Percentiles rank a stretch among this genome's conserved stretches.
These are phyloP conservation scores for Ramalina peruviana DNA, from an alignment of 495 filamentous ascomycete species.

Conservation along the genomic window DNA sequence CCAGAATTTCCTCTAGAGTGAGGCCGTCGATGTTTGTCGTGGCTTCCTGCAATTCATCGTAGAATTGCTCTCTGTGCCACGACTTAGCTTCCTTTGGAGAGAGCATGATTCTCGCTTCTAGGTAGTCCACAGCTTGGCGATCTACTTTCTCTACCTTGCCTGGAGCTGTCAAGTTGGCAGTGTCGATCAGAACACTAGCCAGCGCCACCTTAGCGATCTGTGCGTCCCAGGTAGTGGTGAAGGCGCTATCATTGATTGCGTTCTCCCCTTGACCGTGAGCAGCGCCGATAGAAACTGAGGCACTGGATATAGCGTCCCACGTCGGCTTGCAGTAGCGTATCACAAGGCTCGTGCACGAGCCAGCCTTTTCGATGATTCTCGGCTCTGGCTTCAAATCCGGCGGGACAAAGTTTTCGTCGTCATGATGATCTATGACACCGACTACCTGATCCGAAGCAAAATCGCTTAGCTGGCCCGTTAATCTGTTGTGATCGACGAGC, in stretches of 20 bases:
- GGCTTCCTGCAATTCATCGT: slow-evolving; percentile 43
- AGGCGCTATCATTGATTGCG: slow-evolving; percentile 13
- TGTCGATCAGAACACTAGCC: slow-evolving; percentile 75
- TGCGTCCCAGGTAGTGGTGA: slow-evolving; percentile 30
- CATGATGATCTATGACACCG: slow-evolving; percentile 89
- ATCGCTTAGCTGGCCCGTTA: slow-evolving; percentile 39
- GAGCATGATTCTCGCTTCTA: slow-evolving; percentile 37
- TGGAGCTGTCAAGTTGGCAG: slow-evolving; percentile 51
- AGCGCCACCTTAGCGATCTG: slow-evolving; percentile 66
- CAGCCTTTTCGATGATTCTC: slow-evolving; percentile 49
- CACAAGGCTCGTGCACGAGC: slow-evolving; percentile 73
- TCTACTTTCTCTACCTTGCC: slow-evolving; percentile 67
- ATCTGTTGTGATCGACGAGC: slow-evolving; percentile 82
- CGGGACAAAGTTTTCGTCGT: slow-evolving; percentile 57
- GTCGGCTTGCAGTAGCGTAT: slow-evolving; percentile 41
- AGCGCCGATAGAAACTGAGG: slow-evolving; percentile 18
- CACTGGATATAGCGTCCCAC: slow-evolving; percentile 36
- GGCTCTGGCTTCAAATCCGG: slow-evolving; percentile 30
- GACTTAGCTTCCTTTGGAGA: slow-evolving; percentile 15
- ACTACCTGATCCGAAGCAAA: slow-evolving; percentile 33
- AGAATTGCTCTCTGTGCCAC: slow-evolving; percentile 49
- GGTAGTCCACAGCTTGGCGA: slow-evolving; percentile 44
- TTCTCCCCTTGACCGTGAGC: slow-evolving; percentile 18
- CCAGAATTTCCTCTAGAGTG: slow-evolving; percentile 56
- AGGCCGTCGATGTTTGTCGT: slow-evolving; percentile 61